Base-by-base conservation (phyloP, 2,329 filamentous ascomycete species). In the Trichoderma gracile region DNA sequence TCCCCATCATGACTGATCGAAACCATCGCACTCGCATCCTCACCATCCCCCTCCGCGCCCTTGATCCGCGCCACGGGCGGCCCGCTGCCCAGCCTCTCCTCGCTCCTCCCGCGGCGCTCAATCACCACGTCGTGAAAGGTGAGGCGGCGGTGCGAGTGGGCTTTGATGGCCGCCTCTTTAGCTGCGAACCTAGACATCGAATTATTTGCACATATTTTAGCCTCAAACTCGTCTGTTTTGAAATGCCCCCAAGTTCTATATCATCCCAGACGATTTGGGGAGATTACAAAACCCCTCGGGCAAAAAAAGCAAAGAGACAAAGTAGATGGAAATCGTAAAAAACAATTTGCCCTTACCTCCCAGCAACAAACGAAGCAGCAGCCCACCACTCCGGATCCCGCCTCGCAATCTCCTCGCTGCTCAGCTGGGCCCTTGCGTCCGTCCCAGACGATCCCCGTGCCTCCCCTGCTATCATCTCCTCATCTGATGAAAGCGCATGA, bases 1-100 rank as follows among this genome's bases (percentile, higher is more conserved):
- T 92, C 89, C 2, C 86, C 88, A 75, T 97, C 93, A 74, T 97
- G 93, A 71, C 90, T 95, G 70, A 97, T 96, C 66, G 89, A 94
- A 50, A 97, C 74, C 71, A 85, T 81, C 15, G 88, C 92, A 56
- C 86, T 79, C 68, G 86, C 83, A 65, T 80, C 74, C 46, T 66
- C 70, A n/a, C 69, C 73, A 19, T 65, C 71, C 17, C 64, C 70
- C 1, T 65, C 69, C 30, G 68, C 68, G 8, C 71, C 73, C 66
- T 69, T 73, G 64, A 84, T 77, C 57, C 82, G 69, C 8, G 79
- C 81, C 3, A 82, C 69, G 0, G 82, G 82, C 25, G 81, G 77
- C 5, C 79, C 77, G 67, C 76, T 78, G 0, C 73, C 75, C 58
- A 75, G 64, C 23, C 67, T 70, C 49, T 68, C 68, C 8, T 70